These are phyloP conservation scores for Sambucus nigra DNA, from an alignment of 129 eudicot species.

Conservation along the genomic window DNA sequence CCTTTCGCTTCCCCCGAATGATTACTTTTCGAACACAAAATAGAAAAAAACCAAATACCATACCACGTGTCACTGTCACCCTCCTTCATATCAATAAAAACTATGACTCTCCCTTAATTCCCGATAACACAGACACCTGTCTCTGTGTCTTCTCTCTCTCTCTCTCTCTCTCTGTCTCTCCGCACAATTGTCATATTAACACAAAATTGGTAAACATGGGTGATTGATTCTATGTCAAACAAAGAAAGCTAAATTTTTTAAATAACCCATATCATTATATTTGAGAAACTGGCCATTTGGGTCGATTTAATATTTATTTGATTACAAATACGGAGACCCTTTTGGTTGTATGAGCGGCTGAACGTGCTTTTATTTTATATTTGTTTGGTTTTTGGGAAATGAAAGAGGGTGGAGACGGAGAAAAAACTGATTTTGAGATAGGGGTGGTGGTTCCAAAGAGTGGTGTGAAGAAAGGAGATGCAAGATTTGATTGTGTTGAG, in stretches of 20 bases:
- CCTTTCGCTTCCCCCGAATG: not conserved
- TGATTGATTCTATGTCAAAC: not conserved
- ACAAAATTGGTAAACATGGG: not conserved
- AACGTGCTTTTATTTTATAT: slow-evolving; percentile 7
- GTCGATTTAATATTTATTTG: not conserved
- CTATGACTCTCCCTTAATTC: slow-evolving; percentile 19
- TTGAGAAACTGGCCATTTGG: not conserved
- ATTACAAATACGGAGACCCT: slow-evolving; percentile 2
- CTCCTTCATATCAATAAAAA: slow-evolving; percentile 13
- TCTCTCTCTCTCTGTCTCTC: slow-evolving; percentile 6
- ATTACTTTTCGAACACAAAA: not conserved
- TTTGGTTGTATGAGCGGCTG: slow-evolving; percentile 1
- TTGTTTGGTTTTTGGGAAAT: slow-evolving; percentile 30
- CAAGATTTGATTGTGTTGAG: slow-evolving; percentile 44
- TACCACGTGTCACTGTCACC: slow-evolving; percentile 36
- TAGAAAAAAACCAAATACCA: not conserved
- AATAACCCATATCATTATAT: not conserved
- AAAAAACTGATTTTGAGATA: slow-evolving; percentile 51
- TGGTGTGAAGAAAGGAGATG: slow-evolving; percentile 20
- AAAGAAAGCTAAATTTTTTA: slow-evolving; percentile 1
- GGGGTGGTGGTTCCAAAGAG: slow-evolving; percentile 64
- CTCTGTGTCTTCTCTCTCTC: slow-evolving; percentile 15
- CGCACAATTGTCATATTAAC: not conserved
- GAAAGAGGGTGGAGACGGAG: slow-evolving; percentile 33
- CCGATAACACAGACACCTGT: slow-evolving; percentile 34